A percentile compares a stretch with the other conserved stretches of the same genome.
Evolutionary conservation across 768 basidiomycete genomes (phyloP).

Genomic region (Phylloporus rhodoxanthus): DNA sequence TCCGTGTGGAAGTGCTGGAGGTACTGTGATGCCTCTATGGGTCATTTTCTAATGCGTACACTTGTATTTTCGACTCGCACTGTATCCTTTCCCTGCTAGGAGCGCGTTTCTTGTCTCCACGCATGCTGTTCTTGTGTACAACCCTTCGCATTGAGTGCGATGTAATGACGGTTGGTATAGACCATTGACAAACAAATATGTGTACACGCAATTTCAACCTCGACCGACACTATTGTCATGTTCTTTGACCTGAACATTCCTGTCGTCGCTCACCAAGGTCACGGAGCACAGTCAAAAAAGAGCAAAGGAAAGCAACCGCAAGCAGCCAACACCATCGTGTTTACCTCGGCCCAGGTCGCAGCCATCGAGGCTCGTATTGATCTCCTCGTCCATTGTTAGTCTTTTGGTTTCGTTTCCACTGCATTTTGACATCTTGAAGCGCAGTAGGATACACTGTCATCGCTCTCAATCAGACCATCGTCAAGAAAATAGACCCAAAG

Average conservation of each 20-base stretch:
- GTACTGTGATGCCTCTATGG: neutral
- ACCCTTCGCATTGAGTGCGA: too few species aligned
- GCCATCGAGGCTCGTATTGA: conserved; percentile 61
- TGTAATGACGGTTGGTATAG: too few species aligned
- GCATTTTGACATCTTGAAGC: conserved; percentile 6
- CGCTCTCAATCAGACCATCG: conserved; percentile 67
- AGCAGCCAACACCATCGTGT: conserved; percentile 33
- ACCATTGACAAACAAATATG: too few species aligned
- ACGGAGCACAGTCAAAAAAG: conserved; percentile 22
- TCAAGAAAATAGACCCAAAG: conserved; percentile 68
- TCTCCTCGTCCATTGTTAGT: conserved; percentile 67
- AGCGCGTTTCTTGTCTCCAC: too few species aligned
- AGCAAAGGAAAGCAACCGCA: conserved; percentile 30
- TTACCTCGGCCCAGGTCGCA: conserved; percentile 51
- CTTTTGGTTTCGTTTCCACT: neutral
- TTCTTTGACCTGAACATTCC: conserved; percentile 68
- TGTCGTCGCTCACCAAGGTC: conserved; percentile 27
- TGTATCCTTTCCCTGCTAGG: too few species aligned
- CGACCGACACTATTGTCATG: conserved; percentile 43
- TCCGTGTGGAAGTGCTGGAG: conserved; percentile 2
- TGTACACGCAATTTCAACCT: too few species aligned
- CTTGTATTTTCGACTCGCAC: neutral
- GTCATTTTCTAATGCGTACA: neutral
- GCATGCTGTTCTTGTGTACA: too few species aligned
- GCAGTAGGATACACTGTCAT: conserved; percentile 85